Conservation (phyloP, 495 filamentous ascomycete species). For the Daldinia caldariorum region DNA sequence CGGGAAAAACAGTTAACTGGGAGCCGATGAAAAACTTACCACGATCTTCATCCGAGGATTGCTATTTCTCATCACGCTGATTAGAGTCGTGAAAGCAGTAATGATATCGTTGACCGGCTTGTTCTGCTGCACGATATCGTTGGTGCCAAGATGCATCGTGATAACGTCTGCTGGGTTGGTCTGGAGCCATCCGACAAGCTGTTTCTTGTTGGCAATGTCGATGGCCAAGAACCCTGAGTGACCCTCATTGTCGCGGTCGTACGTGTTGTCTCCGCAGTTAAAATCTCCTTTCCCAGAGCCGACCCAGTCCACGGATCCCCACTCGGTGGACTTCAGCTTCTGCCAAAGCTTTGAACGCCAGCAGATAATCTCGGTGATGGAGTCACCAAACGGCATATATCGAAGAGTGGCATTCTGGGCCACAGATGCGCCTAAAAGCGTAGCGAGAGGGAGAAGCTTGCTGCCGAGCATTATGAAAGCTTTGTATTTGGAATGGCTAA, state of each 20-base stretch:
- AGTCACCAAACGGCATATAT: slow-evolving; percentile 63
- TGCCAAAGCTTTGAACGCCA: slow-evolving; percentile 59
- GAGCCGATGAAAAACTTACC: slow-evolving; percentile 46
- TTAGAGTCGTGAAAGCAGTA: slow-evolving; percentile 57
- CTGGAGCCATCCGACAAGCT: slow-evolving; percentile 61
- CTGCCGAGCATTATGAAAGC: slow-evolving; percentile 39
- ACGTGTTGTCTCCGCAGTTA: slow-evolving; percentile 52
- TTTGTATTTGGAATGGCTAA: background rate
- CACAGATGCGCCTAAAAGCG: slow-evolving; percentile 36
- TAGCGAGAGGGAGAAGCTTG: slow-evolving; percentile 37
- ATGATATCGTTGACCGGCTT: slow-evolving; percentile 56
- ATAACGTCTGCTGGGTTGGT: slow-evolving; percentile 60
- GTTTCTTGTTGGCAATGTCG: slow-evolving; percentile 58
- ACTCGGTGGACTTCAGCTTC: slow-evolving; percentile 55
- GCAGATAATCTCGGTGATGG: slow-evolving; percentile 62
- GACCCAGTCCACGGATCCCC: slow-evolving; percentile 58
- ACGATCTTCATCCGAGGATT: slow-evolving; percentile 63
- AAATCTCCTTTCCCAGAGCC: slow-evolving; percentile 54
- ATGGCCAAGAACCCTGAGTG: slow-evolving; percentile 63
- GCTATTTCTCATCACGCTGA: slow-evolving; percentile 56
- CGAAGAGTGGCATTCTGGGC: slow-evolving; percentile 48
- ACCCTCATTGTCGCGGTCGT: slow-evolving; percentile 63
- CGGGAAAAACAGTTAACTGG: background rate
- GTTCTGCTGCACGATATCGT: slow-evolving; percentile 61
- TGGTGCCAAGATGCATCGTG: slow-evolving; percentile 64